Conservation (phyloP, 768 basidiomycete genomes). For the Tricholoma saponaceum region DNA sequence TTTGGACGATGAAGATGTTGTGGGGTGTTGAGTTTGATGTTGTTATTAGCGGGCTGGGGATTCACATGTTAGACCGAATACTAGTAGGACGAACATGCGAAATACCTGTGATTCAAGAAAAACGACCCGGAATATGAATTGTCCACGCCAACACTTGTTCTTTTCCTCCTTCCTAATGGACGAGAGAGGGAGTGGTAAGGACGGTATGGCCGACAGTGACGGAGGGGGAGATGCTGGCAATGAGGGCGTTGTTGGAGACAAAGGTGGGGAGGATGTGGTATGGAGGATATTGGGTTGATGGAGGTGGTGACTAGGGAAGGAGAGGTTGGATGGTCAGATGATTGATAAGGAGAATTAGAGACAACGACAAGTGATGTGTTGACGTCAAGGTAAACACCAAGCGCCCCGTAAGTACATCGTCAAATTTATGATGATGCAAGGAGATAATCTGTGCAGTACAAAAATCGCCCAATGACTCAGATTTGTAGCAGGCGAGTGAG, state of each 20-base stretch:
- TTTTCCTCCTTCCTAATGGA: conserved; percentile 54
- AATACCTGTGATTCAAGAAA: too few species aligned
- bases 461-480: too few species aligned
- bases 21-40: conserved; percentile 36
- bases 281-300: neutral
- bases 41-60: conserved; percentile 13
- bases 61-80: neutral
- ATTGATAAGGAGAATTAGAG: too few species aligned
- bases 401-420: too few species aligned
- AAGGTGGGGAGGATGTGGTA: conserved; percentile 19
- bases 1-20: conserved; percentile 39
- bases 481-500: too few species aligned
- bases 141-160: conserved; percentile 54
- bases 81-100: too few species aligned
- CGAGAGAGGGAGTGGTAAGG: conserved; percentile 44
- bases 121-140: conserved; percentile 31
- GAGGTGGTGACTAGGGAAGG: conserved; percentile 15
- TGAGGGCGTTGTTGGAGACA: conserved; percentile 17
- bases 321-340: neutral
- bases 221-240: conserved; percentile 45
- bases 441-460: neutral
- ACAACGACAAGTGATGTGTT: too few species aligned
- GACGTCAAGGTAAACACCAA: too few species aligned
- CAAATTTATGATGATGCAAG: too few species aligned
- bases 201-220: conserved; percentile 62